A percentile compares a stretch with the other conserved stretches of the same genome.
Conservation (phyloP, 768 basidiomycete genomes). For the Leccinum obscurum region DNA sequence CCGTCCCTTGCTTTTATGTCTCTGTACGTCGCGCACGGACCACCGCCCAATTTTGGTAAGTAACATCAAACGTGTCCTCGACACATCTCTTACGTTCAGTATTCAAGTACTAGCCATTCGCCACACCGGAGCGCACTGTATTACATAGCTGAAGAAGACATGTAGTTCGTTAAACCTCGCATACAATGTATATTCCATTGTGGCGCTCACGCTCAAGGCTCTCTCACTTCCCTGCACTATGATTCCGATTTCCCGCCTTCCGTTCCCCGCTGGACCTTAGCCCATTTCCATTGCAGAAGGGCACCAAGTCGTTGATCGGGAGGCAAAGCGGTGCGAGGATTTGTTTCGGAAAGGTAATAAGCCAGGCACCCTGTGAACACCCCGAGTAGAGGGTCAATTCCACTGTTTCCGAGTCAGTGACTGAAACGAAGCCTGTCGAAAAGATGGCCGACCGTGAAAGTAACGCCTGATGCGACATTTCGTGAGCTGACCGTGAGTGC, state of each 20-base stretch:
- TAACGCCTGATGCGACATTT: conserved; percentile 45
- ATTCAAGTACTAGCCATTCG: background rate
- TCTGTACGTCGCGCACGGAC: conserved; percentile 23
- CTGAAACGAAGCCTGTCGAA: background rate
- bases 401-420: conserved; percentile 38
- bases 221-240: background rate
- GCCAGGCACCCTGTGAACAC: conserved; percentile 78
- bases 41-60: conserved; percentile 2
- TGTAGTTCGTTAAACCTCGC: background rate
- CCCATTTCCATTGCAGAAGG: conserved; percentile 70
- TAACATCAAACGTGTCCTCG: background rate
- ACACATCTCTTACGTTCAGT: background rate
- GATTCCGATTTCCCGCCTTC: background rate
- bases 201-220: background rate
- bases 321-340: conserved; percentile 69
- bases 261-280: conserved; percentile 35
- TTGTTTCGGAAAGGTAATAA: conserved; percentile 76
- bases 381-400: conserved; percentile 71
- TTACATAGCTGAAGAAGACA: background rate
- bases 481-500: conserved; percentile 3
- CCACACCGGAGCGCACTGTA: background rate
- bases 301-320: conserved; percentile 53
- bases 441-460: conserved; percentile 32
- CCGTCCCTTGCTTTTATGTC: conserved; percentile 14
- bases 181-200: background rate